Evolutionary conservation across 1,284 basidiomycete genomes (phyloP).

Genomic region (Porogramme epimiltina): DNA sequence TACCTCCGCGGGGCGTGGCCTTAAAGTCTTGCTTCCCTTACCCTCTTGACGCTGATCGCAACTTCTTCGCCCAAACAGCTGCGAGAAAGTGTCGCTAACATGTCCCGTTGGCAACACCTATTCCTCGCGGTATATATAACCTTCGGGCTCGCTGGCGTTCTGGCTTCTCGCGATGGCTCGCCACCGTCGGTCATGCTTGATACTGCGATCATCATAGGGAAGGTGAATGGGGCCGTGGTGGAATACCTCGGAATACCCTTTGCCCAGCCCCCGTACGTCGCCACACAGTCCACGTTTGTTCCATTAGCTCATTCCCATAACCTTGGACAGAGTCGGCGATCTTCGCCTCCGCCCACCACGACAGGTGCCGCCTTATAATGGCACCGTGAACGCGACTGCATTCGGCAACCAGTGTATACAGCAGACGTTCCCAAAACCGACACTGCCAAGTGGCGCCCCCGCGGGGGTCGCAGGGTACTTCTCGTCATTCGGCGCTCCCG

Average conservation of each 20-base stretch:
- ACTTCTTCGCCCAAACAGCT: no score
- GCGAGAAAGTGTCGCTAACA: no score
- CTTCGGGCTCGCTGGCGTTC: no score
- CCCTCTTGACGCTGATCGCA: no score
- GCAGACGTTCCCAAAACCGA: background rate
- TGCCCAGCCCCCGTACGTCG: conserved; percentile 42
- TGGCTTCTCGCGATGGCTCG: no score
- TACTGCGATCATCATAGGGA: conserved; percentile 20
- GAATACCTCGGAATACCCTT: conserved; percentile 57
- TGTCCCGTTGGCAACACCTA: no score
- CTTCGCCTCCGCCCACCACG: conserved; percentile 31
- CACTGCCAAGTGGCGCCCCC: conserved; percentile 1
- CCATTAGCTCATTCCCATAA: background rate
- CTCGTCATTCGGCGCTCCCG: background rate
- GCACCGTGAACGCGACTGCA: conserved; percentile 5
- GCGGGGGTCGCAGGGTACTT: background rate
- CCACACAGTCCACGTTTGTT: background rate
- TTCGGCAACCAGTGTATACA: conserved; percentile 8
- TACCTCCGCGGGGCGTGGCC: no score
- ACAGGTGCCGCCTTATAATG: conserved; percentile 1
- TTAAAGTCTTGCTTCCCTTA: no score
- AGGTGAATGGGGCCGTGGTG: conserved; percentile 22
- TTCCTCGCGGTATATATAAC: no score
- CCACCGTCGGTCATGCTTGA: no score
- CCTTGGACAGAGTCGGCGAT: conserved; percentile 39